These are phyloP conservation scores for Backusella tuberculispora DNA, from an alignment of 192 early-diverging fungal species.

Conservation along the genomic window DNA sequence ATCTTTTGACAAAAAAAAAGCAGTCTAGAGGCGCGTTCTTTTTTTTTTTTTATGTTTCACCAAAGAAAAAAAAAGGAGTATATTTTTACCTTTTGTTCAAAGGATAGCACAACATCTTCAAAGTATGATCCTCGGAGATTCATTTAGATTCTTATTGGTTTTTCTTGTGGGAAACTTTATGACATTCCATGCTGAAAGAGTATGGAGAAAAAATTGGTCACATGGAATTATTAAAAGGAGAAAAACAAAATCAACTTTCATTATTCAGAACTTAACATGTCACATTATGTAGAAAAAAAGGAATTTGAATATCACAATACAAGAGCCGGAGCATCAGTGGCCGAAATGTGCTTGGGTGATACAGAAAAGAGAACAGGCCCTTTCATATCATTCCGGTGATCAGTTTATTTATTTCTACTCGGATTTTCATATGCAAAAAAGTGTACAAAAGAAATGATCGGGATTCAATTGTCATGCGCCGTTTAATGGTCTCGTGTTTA, in stretches of 20 bases:
- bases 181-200: background rate
- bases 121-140: too few species aligned
- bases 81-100: too few species aligned
- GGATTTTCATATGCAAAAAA: constrained; percentile 5
- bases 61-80: too few species aligned
- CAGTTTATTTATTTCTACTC: background rate
- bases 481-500: background rate
- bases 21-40: too few species aligned
- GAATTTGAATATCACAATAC: background rate
- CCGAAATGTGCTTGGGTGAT: background rate
- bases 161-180: background rate
- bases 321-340: background rate
- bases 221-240: background rate
- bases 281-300: constrained; percentile 1
- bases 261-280: background rate
- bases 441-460: background rate
- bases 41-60: too few species aligned
- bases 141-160: too few species aligned
- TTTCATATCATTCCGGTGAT: constrained; percentile 13
- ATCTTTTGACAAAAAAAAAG: too few species aligned
- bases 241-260: background rate
- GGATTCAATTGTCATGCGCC: constrained; percentile 7
- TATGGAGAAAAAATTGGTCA: background rate
- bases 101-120: too few species aligned
- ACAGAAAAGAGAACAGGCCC: background rate